phyloP scores from a whole-genome alignment of 805 yeast genomes.

The Lachancea kluyveri region DNA sequence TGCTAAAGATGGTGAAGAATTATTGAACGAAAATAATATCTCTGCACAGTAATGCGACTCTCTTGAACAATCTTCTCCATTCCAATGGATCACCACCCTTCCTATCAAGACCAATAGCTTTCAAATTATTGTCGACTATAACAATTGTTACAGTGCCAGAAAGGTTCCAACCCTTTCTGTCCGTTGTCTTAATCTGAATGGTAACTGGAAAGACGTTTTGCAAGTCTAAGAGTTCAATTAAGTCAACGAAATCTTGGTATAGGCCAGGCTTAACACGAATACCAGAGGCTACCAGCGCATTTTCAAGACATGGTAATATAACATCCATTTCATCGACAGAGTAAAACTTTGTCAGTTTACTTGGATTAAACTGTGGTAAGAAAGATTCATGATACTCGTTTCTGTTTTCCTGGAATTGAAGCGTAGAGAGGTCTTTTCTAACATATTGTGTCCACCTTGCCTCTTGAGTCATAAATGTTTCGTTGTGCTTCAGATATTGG shows the following conservation, averaged over 20 bases:
- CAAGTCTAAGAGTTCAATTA: slow-evolving; percentile 9
- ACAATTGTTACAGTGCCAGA: slow-evolving; percentile 43
- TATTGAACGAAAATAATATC: slow-evolving; percentile 44
- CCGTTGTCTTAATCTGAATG: slow-evolving; percentile 36
- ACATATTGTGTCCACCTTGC: slow-evolving; percentile 20
- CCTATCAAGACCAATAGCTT: slow-evolving; percentile 49
- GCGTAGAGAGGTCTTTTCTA: slow-evolving; percentile 22
- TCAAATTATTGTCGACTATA: slow-evolving; percentile 34
- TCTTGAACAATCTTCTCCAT: slow-evolving; percentile 64
- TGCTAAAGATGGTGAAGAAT: slow-evolving; percentile 1
- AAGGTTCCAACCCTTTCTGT: slow-evolving; percentile 39
- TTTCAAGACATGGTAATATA: slow-evolving; percentile 26
- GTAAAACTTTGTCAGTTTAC: slow-evolving; percentile 27
- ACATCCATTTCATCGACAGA: slow-evolving; percentile 21
- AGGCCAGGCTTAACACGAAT: slow-evolving; percentile 23
- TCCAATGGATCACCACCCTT: slow-evolving; percentile 64
- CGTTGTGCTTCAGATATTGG: slow-evolving; percentile 6
- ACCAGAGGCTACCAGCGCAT: slow-evolving; percentile 20
- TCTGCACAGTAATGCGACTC: slow-evolving; percentile 49
- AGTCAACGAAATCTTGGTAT: slow-evolving; percentile 14
- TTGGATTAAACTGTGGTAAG: slow-evolving; percentile 18
- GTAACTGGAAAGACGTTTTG: slow-evolving; percentile 34
- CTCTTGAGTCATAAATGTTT: slow-evolving; percentile 14
- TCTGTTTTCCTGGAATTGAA: slow-evolving; percentile 21
- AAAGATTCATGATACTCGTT: no score